Conservation (phyloP, 768 basidiomycete genomes). For the Suillus brevipes region DNA sequence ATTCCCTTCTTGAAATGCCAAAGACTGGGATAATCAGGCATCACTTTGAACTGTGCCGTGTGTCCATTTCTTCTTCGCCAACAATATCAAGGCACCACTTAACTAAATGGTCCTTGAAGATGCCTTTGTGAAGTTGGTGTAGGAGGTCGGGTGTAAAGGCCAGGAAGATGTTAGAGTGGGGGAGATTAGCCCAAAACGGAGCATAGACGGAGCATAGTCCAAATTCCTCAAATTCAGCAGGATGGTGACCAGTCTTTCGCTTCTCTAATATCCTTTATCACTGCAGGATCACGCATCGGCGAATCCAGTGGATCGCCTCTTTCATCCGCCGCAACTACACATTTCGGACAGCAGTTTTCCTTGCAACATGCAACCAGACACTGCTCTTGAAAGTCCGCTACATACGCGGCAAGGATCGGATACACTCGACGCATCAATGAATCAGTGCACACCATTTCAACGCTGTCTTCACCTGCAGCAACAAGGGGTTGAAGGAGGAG, state of each 20-base stretch:
- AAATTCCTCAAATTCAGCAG: slow-evolving; percentile 4
- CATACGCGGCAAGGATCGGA: slow-evolving; percentile 24
- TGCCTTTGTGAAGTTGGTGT: no score
- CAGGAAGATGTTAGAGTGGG: slow-evolving; percentile 40
- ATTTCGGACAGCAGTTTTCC: slow-evolving; percentile 13
- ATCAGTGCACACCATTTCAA: slow-evolving; percentile 21
- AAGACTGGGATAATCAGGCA: slow-evolving; percentile 14
- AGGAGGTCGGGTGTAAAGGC: no score
- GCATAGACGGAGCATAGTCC: slow-evolving; percentile 7
- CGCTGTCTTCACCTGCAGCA: slow-evolving; percentile 16
- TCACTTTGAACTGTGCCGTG: slow-evolving; percentile 12
- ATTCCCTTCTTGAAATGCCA: slow-evolving; percentile 45
- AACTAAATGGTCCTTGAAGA: no score
- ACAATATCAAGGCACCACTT: no score
- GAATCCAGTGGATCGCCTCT: slow-evolving; percentile 5
- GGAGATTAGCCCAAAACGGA: slow-evolving; percentile 46
- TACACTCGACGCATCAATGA: slow-evolving; percentile 13
- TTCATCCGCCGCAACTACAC: slow-evolving; percentile 1
- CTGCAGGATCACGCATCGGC: not conserved
- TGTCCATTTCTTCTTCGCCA: slow-evolving; percentile 16
- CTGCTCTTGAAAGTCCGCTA: slow-evolving; percentile 26
- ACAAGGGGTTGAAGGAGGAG: slow-evolving; percentile 18
- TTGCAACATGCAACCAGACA: slow-evolving; percentile 17
- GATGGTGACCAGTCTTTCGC: slow-evolving; percentile 7
- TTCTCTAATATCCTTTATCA: not conserved